A percentile compares a stretch with the other conserved stretches of the same genome.
Conservation (phyloP, 2,329 filamentous ascomycete species). For the Colletotrichum graminicola region DNA sequence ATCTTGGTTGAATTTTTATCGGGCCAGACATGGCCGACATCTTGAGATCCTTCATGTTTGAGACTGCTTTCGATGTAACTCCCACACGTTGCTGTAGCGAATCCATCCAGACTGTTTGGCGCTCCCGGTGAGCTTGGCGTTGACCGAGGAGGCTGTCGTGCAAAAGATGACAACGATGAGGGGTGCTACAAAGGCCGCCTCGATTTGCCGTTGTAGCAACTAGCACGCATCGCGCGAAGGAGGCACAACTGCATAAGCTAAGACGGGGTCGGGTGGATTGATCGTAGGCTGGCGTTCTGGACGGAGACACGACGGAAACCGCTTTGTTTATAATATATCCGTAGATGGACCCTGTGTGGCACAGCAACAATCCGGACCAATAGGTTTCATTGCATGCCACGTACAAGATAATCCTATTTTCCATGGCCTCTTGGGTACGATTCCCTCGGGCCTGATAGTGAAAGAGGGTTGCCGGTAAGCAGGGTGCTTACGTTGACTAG, state of each 20-base stretch:
- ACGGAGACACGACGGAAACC: background rate
- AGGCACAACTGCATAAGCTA: background rate
- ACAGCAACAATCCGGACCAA: background rate
- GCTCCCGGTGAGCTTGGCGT: slow-evolving; percentile 19
- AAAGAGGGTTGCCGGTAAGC: background rate
- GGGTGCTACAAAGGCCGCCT: slow-evolving; percentile 29
- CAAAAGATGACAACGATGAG: slow-evolving; percentile 20
- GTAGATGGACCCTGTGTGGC: background rate
- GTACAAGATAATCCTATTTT: background rate
- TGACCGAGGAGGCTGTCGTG: background rate
- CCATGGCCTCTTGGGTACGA: too few relatives aligned
- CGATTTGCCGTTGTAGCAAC: slow-evolving; percentile 57
- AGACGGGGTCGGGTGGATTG: background rate
- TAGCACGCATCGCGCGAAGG: slow-evolving; percentile 51
- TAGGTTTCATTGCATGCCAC: background rate
- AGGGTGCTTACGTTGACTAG: too few relatives aligned
- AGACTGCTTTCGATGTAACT: slow-evolving; percentile 47
- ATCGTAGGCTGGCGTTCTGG: background rate
- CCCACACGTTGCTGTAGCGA: slow-evolving; percentile 45
- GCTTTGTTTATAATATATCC: background rate
- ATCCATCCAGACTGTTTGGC: slow-evolving; percentile 46
- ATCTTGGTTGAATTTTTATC: slow-evolving; percentile 49
- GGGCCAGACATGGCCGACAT: slow-evolving; percentile 52
- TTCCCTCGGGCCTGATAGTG: too few relatives aligned
- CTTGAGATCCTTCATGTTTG: slow-evolving; percentile 55